These are phyloP conservation scores for Leishmania tropica DNA, from an alignment of 208 protist genomes.

Conservation along the genomic window DNA sequence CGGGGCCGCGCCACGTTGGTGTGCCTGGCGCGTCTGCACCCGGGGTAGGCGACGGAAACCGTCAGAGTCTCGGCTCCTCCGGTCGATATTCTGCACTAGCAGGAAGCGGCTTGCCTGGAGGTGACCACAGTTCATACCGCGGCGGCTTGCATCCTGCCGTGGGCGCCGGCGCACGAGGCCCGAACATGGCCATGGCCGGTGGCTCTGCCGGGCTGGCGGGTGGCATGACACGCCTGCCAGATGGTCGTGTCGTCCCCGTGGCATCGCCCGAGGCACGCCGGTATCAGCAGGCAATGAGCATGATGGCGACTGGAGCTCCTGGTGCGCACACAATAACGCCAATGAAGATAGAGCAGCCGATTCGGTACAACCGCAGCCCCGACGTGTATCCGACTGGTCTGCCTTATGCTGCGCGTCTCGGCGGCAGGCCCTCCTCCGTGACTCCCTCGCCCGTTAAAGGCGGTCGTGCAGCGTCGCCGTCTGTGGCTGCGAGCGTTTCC, in stretches of 20 bases:
- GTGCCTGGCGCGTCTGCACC: background rate
- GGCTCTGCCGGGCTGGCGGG: background rate
- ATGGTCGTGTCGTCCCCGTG: conserved; percentile 18
- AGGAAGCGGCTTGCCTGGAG: background rate
- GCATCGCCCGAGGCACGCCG: conserved; percentile 14
- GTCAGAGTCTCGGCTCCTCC: background rate
- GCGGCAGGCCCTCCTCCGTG: background rate
- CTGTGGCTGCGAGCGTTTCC: conserved; percentile 6
- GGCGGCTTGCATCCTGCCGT: background rate
- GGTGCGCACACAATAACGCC: background rate
- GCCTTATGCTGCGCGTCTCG: background rate
- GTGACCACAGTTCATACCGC: background rate
- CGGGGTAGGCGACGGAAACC: background rate
- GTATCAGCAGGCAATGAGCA: conserved; percentile 2
- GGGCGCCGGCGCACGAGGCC: background rate
- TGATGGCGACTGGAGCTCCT: background rate
- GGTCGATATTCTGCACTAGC: background rate
- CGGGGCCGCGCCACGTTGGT: background rate
- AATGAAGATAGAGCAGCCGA: conserved; percentile 3
- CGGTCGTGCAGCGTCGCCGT: conserved; percentile 12
- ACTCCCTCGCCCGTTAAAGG: background rate
- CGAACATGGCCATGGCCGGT: conserved; percentile 4
- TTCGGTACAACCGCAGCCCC: background rate
- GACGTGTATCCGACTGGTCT: background rate
- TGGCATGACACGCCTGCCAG: conserved; percentile 14